These are phyloP conservation scores for Gamarada debralockiae DNA, from an alignment of 495 filamentous ascomycete species.

Conservation along the genomic window DNA sequence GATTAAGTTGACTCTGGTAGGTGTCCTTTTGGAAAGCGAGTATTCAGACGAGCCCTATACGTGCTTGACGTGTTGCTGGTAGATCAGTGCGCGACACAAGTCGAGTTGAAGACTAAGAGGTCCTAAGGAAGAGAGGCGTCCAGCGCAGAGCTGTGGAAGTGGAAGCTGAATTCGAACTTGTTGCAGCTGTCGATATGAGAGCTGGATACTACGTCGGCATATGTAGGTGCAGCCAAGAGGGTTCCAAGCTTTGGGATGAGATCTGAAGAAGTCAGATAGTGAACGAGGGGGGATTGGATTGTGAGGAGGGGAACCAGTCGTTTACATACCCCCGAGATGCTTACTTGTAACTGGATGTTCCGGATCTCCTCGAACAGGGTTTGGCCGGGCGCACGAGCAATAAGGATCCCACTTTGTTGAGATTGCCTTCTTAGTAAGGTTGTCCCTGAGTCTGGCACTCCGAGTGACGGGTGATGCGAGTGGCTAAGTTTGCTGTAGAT, in stretches of 20 bases:
- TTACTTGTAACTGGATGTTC: conserved; percentile 9
- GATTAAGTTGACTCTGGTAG: neutral
- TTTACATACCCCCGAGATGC: conserved; percentile 19
- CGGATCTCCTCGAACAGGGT: conserved; percentile 17
- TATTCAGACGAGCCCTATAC: neutral
- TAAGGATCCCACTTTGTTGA: conserved; percentile 10
- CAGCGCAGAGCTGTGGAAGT: conserved; percentile 20
- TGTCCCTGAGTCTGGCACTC: conserved; percentile 15
- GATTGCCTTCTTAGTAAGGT: conserved; percentile 17
- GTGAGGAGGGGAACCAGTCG: conserved; percentile 1
- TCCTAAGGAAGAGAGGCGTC: conserved; percentile 10
- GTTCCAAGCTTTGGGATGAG: neutral
- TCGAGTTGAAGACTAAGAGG: neutral
- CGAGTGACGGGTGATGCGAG: conserved; percentile 14
- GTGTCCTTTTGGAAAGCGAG: neutral
- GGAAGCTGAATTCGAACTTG: neutral
- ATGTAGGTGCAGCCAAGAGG: neutral
- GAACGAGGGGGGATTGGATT: neutral
- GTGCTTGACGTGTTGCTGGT: neutral
- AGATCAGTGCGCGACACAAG: neutral
- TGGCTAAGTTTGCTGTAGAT: conserved; percentile 17
- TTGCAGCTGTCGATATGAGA: neutral
- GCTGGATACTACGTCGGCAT: neutral
- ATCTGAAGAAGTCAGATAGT: conserved; percentile 18
- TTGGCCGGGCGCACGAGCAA: conserved; percentile 18